Evolutionary conservation across 2,329 filamentous ascomycete species (phyloP), one percentile per base, ranked within the genome.

Genomic region (Arthrinium puccinioides): DNA sequence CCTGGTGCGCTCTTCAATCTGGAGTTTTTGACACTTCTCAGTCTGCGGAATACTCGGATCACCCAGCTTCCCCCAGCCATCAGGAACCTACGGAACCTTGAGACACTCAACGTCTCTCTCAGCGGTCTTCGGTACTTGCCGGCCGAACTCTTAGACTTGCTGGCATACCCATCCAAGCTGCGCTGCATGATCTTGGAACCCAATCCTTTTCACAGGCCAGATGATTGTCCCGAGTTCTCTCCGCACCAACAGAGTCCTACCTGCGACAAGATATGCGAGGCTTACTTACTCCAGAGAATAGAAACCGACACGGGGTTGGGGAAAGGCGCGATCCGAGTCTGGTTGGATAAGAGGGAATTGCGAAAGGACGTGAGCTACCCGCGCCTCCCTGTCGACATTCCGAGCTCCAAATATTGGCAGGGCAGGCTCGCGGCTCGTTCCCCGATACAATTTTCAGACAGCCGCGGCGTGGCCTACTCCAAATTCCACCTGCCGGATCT

Each of bases 21-120:
- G 3, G 62, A 76, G 16, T 63, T 76, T 47, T 62, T 87, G 21
- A 79, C 74, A 0, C 72, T 79, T 13, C 68, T 87, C 10, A 84
- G 74, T 47, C 64, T 87, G 13, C 75, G 83, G 24, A 73, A 69
- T 42, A 86, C 86, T 48, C 55, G 67, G 18, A 65, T 87, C 11
- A 61, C 60, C 0, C 72, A 82, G 49, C 59, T 87, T 3, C 77
- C 83, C 1, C 63, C 76, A 0, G 64, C 68, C 4, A 76, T 87
- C 33, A 64, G 63, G 16, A 71, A 72, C 21, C 64, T 87, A 6
- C 54, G 53, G 5, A 78, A 76, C 40, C 65, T 87, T 4, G 61
- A 64, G 35, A 69, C 76, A 35, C 69, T 87, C 26, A 86, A 85
- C 46, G 48, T 87, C 8, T 74, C 79, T 1, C 72, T 81, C 37